Evolutionary conservation across 2,329 filamentous ascomycete genomes (phyloP), one percentile per base, ranked within the genome.

Genomic region (Colletotrichum tropicicola): DNA sequence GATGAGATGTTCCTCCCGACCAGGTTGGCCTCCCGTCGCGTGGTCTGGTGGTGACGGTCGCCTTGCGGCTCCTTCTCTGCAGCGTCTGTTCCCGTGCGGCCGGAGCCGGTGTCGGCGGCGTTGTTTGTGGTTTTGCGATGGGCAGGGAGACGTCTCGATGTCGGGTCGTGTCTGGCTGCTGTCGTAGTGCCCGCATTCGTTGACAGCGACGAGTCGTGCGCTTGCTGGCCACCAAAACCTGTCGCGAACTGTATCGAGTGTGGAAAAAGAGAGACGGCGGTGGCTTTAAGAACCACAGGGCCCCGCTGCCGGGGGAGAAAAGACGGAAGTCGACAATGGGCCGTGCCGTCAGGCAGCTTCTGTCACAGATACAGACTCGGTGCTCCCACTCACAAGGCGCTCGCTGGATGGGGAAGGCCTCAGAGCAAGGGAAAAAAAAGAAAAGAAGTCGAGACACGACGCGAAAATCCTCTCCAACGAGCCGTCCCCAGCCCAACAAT

Each of bases 401-500:
- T 45, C 19, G 35, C 44, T 59, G 49, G 43, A 17, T 32, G 43
- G n/a, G 25, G 23, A 41, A 53, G 27, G 48, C 32, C 37, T 60
- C 27, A 30, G 56, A n/a, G 13, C 4, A 35, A n/a, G n/a, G n/a
- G 47, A 51, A 59, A 30, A 17, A 48, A 49, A 60, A 41, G 19
- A 44, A 49, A 41, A 19, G 27, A 53, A n/a, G 21, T 35, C 21
- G 6, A 54, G 48, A 54, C 13, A 44, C 48, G 39, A 53, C 27
- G 21, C 35, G 23, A 9, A 8, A 48, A 41, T 30, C 4, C 23
- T 23, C 35, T 6, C 27, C 48, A 44, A 54, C 56, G 23, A 17
- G 27, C 49, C 43, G 48, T 54, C 27, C 49, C 41, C 58, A 61
- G 30, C 47, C 56, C 57, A 43, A 28, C 56, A 60, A 65, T 61